phyloP scores from a whole-genome alignment of 2,329 filamentous ascomycete genomes.

The Xylariaceae sp. region DNA sequence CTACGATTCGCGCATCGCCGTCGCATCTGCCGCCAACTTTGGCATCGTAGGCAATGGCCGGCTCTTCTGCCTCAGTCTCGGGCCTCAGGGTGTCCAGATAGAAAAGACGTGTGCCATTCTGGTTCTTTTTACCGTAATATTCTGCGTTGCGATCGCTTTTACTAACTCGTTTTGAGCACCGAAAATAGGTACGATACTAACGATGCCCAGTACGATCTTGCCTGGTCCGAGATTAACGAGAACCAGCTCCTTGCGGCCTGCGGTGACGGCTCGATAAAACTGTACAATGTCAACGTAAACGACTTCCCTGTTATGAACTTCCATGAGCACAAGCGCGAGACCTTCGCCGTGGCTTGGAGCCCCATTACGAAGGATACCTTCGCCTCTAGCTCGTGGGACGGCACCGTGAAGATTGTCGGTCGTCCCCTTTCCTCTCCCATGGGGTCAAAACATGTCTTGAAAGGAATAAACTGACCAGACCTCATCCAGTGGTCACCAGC shows the following conservation, averaged over 20 bases:
- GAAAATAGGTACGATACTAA: slow-evolving; percentile 93
- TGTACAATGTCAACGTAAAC: slow-evolving; percentile 77
- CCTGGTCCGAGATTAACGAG: slow-evolving; percentile 95
- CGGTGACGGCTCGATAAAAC: slow-evolving; percentile 90
- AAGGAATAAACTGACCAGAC: slow-evolving; percentile 6
- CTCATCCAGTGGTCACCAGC: slow-evolving; percentile 72
- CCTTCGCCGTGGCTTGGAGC: slow-evolving; percentile 92
- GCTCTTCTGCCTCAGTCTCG: slow-evolving; percentile 78
- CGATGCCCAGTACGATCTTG: slow-evolving; percentile 89
- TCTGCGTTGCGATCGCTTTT: slow-evolving; percentile 3
- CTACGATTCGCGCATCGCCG: slow-evolving; percentile 90
- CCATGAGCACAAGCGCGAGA: slow-evolving; percentile 88
- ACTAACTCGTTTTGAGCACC: no score
- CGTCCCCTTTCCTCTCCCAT: no score
- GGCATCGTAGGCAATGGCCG: slow-evolving; percentile 95
- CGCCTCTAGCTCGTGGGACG: slow-evolving; percentile 90
- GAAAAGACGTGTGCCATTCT: slow-evolving; percentile 66
- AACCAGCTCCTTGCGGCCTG: slow-evolving; percentile 87
- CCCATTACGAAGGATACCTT: slow-evolving; percentile 87
- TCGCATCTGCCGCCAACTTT: slow-evolving; percentile 89
- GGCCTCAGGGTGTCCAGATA: slow-evolving; percentile 75
- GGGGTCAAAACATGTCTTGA: neutral
- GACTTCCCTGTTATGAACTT: slow-evolving; percentile 89
- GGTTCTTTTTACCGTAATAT: neutral
- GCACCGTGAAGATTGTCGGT: slow-evolving; percentile 79